phyloP scores from a whole-genome alignment of 2,329 filamentous ascomycete genomes.

The Decorospora gaudefroyi region DNA sequence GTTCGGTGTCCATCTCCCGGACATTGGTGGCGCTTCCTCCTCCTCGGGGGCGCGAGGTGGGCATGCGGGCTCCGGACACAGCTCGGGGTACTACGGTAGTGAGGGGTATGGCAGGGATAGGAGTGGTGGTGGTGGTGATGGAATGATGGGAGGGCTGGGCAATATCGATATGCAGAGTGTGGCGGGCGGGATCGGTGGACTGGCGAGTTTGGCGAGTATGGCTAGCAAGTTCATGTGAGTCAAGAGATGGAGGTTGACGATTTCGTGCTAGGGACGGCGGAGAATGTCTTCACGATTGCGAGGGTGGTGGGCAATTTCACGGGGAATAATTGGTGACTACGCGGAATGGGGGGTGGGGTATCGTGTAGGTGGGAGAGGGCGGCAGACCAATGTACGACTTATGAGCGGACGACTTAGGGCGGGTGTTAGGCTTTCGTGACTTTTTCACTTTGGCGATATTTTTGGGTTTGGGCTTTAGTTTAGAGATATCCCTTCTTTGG shows the following conservation, averaged over 20 bases:
- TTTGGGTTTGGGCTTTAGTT: constrained; percentile 1
- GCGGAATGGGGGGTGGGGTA: background rate
- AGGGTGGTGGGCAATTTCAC: constrained; percentile 8
- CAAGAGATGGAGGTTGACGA: constrained; percentile 6
- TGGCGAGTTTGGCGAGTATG: constrained; percentile 56
- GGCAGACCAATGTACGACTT: no score
- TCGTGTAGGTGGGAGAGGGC: background rate
- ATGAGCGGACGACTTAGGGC: no score
- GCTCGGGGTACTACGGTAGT: constrained; percentile 53
- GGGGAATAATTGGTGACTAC: background rate
- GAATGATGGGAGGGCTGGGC: constrained; percentile 33
- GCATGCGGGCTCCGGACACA: constrained; percentile 24
- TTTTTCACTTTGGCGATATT: background rate
- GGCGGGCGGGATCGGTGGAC: constrained; percentile 49
- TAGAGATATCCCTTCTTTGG: constrained; percentile 15
- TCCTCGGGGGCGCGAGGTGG: constrained; percentile 28
- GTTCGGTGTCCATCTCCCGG: constrained; percentile 78
- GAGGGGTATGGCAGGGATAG: constrained; percentile 49
- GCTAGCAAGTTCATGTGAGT: constrained; percentile 52
- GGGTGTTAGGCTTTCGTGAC: background rate
- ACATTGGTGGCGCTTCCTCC: constrained; percentile 42
- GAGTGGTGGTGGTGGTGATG: constrained; percentile 34
- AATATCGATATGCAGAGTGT: constrained; percentile 40
- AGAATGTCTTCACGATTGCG: constrained; percentile 14
- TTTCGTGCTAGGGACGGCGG: constrained; percentile 14